These are phyloP conservation scores for Angophora floribunda DNA, from an alignment of 345 rosid genomes.

Conservation along the genomic window DNA sequence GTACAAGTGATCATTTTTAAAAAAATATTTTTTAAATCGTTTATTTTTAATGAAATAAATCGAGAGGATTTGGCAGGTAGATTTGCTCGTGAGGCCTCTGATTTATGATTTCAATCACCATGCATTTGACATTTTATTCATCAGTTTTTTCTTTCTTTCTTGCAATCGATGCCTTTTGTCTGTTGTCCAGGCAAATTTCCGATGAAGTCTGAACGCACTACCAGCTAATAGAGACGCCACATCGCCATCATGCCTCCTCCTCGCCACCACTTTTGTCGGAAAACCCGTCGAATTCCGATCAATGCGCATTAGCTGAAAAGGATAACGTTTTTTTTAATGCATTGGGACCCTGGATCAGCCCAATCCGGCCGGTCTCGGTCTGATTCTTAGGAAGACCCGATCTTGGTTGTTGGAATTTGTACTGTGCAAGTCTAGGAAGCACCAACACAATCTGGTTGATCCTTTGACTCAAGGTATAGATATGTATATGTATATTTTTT, in stretches of 20 bases:
- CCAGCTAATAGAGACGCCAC: background rate
- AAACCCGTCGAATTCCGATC: background rate
- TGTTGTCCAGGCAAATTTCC: background rate
- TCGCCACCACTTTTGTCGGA: background rate
- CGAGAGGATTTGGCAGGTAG: background rate
- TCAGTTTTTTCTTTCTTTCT: background rate
- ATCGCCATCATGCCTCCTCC: background rate
- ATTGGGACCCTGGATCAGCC: accelerated
- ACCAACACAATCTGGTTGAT: too few species aligned
- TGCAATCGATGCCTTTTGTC: background rate
- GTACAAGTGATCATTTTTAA: accelerated
- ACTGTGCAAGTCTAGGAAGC: too few species aligned
- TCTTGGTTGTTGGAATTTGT: too few species aligned
- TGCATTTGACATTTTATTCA: background rate
- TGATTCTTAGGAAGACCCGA: background rate
- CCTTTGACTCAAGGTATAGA: too few species aligned
- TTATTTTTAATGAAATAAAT: background rate
- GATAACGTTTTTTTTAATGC: background rate
- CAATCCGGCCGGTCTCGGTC: background rate
- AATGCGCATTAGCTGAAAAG: background rate
- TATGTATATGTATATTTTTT: too few species aligned
- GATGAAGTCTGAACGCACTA: background rate
- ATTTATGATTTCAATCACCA: background rate
- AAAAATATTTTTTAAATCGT: background rate
- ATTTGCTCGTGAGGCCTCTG: background rate